Evolutionary conservation across 371 early-diverging fungal genomes (phyloP).

Genomic region (Circinella minor): DNA sequence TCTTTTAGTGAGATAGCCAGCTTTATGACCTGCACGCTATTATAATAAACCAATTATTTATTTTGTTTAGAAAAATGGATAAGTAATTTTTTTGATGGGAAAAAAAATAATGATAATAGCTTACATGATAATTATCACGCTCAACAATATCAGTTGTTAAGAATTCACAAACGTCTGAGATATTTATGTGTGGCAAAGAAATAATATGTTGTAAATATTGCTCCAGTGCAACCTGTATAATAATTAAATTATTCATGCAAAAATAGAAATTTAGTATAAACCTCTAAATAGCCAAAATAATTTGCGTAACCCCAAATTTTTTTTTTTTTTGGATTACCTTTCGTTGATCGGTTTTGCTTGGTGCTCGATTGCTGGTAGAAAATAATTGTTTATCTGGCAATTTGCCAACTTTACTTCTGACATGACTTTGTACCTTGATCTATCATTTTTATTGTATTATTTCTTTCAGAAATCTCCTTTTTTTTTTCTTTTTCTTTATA

Average conservation of each 20-base stretch:
- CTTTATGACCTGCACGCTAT: conserved; percentile 35
- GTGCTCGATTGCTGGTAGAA: conserved; percentile 64
- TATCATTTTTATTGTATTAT: conserved; percentile 21
- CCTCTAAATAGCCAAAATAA: not conserved
- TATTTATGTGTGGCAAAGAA: conserved; percentile 61
- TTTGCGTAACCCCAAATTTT: not conserved
- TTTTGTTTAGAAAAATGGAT: too few relatives aligned
- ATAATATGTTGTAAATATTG: conserved; percentile 76
- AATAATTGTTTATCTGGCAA: conserved; percentile 86
- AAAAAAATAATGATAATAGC: not conserved
- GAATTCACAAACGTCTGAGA: conserved; percentile 74
- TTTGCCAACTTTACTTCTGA: conserved; percentile 65
- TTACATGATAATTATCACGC: conserved; percentile 30
- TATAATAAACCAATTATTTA: not conserved
- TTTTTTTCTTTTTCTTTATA: too few relatives aligned
- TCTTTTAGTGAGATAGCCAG: conserved; percentile 86
- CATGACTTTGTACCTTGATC: conserved; percentile 56
- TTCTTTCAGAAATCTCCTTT: too few relatives aligned
- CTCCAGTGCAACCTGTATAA: conserved; percentile 66
- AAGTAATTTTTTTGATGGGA: not conserved
- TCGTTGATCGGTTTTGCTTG: conserved; percentile 74
- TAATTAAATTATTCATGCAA: conserved; percentile 7
- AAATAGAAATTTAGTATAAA: not conserved
- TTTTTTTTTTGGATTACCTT: conserved; percentile 41
- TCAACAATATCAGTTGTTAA: conserved; percentile 72